phyloP scores from a whole-genome alignment of 441 rosid species.

The Jatropha podagrica region DNA sequence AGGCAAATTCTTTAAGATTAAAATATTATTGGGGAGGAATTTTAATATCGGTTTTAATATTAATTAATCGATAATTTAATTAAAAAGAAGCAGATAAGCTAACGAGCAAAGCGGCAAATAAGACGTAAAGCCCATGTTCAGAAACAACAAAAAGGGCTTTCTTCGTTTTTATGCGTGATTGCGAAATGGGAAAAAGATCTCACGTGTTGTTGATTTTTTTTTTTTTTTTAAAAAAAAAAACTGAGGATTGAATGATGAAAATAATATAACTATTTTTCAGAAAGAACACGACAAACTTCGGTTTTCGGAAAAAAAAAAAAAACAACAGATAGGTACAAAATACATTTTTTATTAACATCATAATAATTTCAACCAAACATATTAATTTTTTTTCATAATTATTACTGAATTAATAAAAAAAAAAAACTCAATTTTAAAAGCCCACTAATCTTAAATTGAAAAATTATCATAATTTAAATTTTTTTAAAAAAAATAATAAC shows the following conservation, averaged over 20 bases:
- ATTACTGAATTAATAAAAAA: too few relatives aligned
- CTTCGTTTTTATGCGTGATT: not conserved
- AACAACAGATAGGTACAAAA: too few relatives aligned
- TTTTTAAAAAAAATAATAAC: not conserved
- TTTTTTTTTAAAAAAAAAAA: not conserved
- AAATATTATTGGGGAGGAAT: not conserved
- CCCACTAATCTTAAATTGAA: too few relatives aligned
- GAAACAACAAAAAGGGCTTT: slow-evolving; percentile 1
- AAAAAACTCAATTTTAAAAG: too few relatives aligned
- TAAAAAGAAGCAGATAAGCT: not conserved
- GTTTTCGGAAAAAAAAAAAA: too few relatives aligned
- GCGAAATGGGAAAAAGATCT: not conserved
- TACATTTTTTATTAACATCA: too few relatives aligned
- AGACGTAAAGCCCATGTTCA: not conserved
- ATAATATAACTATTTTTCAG: too few relatives aligned
- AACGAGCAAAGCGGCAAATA: not conserved
- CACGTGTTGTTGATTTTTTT: not conserved
- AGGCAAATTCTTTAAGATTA: not conserved
- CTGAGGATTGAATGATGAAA: too few relatives aligned
- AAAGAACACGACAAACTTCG: too few relatives aligned
- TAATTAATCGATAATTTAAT: not conserved
- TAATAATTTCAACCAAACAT: too few relatives aligned
- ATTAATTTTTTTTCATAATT: too few relatives aligned
- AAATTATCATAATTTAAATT: too few relatives aligned
- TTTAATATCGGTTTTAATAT: not conserved